Evolutionary conservation across 148 eudicot genomes (phyloP), one percentile per base, ranked within the genome.

Genomic region (Amaranthus hypochondriacus): DNA sequence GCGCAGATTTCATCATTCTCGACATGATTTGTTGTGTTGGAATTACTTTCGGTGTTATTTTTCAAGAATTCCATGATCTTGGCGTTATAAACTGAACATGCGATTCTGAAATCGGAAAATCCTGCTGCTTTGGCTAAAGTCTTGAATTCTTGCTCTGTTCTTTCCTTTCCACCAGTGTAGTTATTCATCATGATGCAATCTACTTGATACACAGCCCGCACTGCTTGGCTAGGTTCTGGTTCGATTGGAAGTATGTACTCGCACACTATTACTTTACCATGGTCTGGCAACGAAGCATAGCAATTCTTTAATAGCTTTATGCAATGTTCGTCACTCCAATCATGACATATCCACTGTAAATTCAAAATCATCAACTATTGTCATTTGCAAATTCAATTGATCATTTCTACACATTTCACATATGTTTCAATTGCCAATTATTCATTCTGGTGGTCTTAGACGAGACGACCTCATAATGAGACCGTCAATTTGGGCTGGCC

Each of bases 211-310:
- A 56, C 51, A 1, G 62, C 52, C 21, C 55, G 62, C 0, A 73
- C 48, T 5, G 75, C 55, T 8, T 59, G 6, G 73, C 13, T 54
- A 3, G 71, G 53, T 28, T 74, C 64, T 2, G 70, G 73, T 4
- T 15, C 48, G 6, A 12, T 6, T 0, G 81, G 73, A n/a, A 78
- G 72, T 6, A 73, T 4, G 4, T 55, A 52, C 5, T 78, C 81
- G 55, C 66, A 74, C 4, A 62, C 49, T 3, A 78, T 73, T 50
- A 78, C 81, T 61, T 74, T 78, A 1, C 81, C 81, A 4, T 73
- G 49, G 9, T 61, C 65, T 2, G 81, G 73, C 1, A 78, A 28
- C 0, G 77, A 69, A 14, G 18, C 56, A 7, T 64, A 62, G 56
- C 79, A 76, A 4, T 76, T 76, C 48, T 70, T 70, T 21, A 76